Conservation (phyloP, 441 rosid genomes). For the Codiaeum variegatum region DNA sequence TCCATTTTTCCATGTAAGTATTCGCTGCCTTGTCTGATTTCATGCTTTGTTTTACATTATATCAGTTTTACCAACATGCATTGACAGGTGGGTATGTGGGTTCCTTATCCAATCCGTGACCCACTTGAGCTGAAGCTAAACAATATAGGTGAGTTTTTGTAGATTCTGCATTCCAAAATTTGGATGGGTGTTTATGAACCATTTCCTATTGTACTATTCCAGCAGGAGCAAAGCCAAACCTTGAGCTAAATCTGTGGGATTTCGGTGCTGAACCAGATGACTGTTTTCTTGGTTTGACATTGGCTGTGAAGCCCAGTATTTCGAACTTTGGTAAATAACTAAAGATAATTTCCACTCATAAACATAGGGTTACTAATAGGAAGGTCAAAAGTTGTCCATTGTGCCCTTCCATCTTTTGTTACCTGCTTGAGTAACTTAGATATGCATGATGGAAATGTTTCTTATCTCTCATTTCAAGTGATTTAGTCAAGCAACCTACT, state of each 20-base stretch:
- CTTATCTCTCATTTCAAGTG: not conserved
- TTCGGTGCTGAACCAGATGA: constrained; percentile 75
- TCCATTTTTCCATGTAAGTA: constrained; percentile 83
- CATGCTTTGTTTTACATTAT: constrained; percentile 13
- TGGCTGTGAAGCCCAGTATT: constrained; percentile 82
- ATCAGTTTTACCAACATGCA: constrained; percentile 25
- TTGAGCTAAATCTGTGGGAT: constrained; percentile 93
- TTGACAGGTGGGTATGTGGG: constrained; percentile 53
- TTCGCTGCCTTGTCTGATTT: constrained; percentile 9
- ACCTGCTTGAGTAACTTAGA: not conserved
- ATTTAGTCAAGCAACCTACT: not conserved
- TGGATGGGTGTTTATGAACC: not conserved
- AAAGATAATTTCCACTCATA: not conserved
- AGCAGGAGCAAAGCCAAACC: constrained; percentile 73
- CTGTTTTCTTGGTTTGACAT: constrained; percentile 85
- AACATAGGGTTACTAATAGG: not conserved
- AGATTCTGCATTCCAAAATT: not conserved
- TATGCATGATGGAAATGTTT: not conserved
- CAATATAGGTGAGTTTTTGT: constrained; percentile 50
- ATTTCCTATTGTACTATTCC: constrained; percentile 16
- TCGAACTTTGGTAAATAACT: constrained; percentile 52
- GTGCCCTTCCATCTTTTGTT: not conserved
- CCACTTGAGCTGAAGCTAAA: constrained; percentile 77
- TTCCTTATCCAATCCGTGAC: constrained; percentile 66
- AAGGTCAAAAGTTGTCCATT: not conserved